phyloP scores from a whole-genome alignment of 2,329 filamentous ascomycete genomes.

The Exophiala calicioides region DNA sequence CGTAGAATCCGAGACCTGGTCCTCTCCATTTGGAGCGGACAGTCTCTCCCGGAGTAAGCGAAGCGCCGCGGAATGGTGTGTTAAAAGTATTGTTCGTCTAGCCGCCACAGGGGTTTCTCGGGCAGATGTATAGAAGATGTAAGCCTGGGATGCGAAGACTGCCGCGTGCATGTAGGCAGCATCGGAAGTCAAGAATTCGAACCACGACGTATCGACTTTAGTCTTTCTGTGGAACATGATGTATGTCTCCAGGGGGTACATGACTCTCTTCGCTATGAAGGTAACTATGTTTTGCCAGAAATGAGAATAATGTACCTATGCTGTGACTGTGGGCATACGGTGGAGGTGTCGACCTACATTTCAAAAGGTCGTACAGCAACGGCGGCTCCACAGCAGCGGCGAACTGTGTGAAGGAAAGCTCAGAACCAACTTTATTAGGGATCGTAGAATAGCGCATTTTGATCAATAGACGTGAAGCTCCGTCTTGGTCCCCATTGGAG shows the following conservation, averaged over 20 bases:
- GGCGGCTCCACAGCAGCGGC: slow-evolving; percentile 34
- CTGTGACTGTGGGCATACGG: no score
- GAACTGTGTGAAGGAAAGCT: slow-evolving; percentile 32
- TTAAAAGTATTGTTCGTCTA: slow-evolving; percentile 15
- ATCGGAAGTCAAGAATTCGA: slow-evolving; percentile 38
- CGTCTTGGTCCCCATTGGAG: background rate
- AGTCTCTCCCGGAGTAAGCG: slow-evolving; percentile 37
- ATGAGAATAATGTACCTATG: no score
- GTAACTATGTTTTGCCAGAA: slow-evolving; percentile 34
- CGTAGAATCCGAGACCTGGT: slow-evolving; percentile 36
- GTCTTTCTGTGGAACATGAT: slow-evolving; percentile 35
- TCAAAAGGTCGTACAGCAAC: slow-evolving; percentile 32
- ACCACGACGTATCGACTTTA: slow-evolving; percentile 32
- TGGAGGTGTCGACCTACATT: slow-evolving; percentile 36
- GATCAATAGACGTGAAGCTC: no score
- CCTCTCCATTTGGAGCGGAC: slow-evolving; percentile 6
- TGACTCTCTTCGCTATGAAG: slow-evolving; percentile 35
- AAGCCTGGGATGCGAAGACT: slow-evolving; percentile 38
- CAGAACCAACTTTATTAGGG: slow-evolving; percentile 10
- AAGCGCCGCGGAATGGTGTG: slow-evolving; percentile 35
- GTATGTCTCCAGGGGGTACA: slow-evolving; percentile 38
- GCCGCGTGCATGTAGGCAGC: slow-evolving; percentile 41
- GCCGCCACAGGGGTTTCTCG: slow-evolving; percentile 1
- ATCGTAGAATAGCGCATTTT: no score
- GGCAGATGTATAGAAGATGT: slow-evolving; percentile 32